Base-by-base conservation (phyloP, 768 basidiomycete genomes). In the Russula sp. region DNA sequence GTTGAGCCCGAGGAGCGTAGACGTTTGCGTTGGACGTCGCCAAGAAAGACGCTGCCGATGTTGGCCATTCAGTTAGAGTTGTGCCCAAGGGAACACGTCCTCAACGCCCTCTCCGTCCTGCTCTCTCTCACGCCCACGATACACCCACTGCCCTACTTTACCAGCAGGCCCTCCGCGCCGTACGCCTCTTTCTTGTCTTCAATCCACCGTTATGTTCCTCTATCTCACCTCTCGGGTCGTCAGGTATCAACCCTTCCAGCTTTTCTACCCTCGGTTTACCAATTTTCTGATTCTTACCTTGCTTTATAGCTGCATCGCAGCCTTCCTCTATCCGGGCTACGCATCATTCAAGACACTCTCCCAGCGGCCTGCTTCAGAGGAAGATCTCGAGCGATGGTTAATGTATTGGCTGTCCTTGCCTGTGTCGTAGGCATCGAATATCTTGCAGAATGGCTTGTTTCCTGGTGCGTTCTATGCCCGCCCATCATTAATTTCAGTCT, bases 371-470 rank as follows among this genome's bases (percentile, higher is more conserved):
- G 89, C 90, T 1, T 87, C 86, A 0, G 90, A 92, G 68, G 82
- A 79, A 54, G 91, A 93, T 48, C 78, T 95, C 9, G 95, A 97
- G 71, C 79, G 93, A 74, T 97, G 95, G 93, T 80, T 98, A 57
- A 95, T 93, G 90, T 98, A 97, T 69, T 98, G 95, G 94, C 85
- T n/a, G 88, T 90, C 0, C 80, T 91, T 3, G 88, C 90, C 2
- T 88, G 87, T 70, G 83, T 93, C 68, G 81, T 93, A 16, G 86
- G 83, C 5, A 74, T 90, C 6, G 94, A 97, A 73, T 88, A 88
- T 69, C 77, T 90, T 29, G 87, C 86, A 9, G 93, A 94, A 69
- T 95, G 93, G 91, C 73, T 87, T 16, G 75, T 96, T 35, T 90
- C 85, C 63, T 94, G 93, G 94, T 91, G 67, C 68, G 87, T 76